phyloP scores from a whole-genome alignment of 441 rosid species.

The Adansonia grandidieri region DNA sequence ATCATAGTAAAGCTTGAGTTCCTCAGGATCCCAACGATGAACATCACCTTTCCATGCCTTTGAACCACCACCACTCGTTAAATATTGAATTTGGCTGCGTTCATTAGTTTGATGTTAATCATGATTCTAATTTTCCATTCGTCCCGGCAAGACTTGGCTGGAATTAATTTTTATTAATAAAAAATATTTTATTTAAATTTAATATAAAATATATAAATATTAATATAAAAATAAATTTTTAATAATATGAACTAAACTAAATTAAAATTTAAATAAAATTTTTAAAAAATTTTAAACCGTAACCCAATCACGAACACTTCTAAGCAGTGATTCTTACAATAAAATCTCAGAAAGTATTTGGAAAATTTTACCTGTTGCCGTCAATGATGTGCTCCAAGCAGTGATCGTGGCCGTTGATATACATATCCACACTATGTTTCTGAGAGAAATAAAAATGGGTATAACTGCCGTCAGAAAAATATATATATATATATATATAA shows the following conservation, averaged over 20 bases:
- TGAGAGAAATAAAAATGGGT: conserved; percentile 8
- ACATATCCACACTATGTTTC: conserved; percentile 55
- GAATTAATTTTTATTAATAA: too few species aligned
- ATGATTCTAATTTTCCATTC: neutral
- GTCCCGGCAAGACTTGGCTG: too few species aligned
- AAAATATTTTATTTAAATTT: too few species aligned
- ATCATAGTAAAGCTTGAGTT: conserved; percentile 59
- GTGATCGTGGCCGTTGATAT: conserved; percentile 68
- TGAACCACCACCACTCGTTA: conserved; percentile 81
- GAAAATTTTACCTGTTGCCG: conserved; percentile 37
- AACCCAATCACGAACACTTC: too few species aligned
- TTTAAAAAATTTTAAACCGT: too few species aligned
- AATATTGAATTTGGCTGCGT: conserved; percentile 54
- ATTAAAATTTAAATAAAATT: too few species aligned
- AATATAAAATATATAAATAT: too few species aligned
- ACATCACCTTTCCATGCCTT: conserved; percentile 70
- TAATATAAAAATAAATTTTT: too few species aligned
- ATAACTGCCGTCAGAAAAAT: neutral
- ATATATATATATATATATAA: too few species aligned
- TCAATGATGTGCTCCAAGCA: conserved; percentile 59
- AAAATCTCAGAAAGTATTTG: neutral
- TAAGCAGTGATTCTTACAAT: too few species aligned
- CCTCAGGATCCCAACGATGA: conserved; percentile 45
- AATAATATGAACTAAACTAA: too few species aligned
- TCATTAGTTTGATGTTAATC: neutral